Evolutionary conservation across 306 rosid species (phyloP), one percentile per base, ranked within the genome.

Genomic region (Pueraria montana): DNA sequence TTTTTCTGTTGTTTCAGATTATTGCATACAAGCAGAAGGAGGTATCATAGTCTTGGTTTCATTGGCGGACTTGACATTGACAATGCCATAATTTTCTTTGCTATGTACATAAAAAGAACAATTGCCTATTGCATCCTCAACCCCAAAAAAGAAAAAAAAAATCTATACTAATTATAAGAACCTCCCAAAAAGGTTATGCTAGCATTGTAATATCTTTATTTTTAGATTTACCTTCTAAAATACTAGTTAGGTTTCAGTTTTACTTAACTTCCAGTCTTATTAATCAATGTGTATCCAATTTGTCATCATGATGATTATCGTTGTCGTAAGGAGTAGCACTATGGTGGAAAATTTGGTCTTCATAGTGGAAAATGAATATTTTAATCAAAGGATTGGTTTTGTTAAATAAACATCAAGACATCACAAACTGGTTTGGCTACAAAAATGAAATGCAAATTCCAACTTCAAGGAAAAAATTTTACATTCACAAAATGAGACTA

Each of bases 11-110:
- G 81, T 82, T 86, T 87, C 97, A 96, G 99, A 85, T 96, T 80
- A 89, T 96, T 63, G 97, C 88, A 74, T 96, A 91, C 89, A 87
- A 88, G 83, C 86, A 70, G 86, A 92, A 91, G 92, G 90, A 78
- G 87, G 77, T 55, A 63, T 40, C 43, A 56, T 72, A 82, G 34
- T 70, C 45, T 68, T 67, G 69, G 56, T 43, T 40, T 48, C 53
- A 64, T 14, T 48, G 72, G 72, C 66, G 40, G 24, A 43, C 21
- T 63, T 82, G 65, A 83, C 49, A 32, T 75, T 53, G 69, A 71
- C 76, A 71, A 7, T 71, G 76, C 20, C 58, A n/a, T 48, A 63
- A 84, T 5, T 71, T 42, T 64, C 48, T 79, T 61, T 21, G 62
- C 2, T 23, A 23, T 86, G 79, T 74, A 82, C 75, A 82, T 73